Evolutionary conservation across 2,329 filamentous ascomycete species (phyloP).

Genomic region (Ophiosphaerella korrae): DNA sequence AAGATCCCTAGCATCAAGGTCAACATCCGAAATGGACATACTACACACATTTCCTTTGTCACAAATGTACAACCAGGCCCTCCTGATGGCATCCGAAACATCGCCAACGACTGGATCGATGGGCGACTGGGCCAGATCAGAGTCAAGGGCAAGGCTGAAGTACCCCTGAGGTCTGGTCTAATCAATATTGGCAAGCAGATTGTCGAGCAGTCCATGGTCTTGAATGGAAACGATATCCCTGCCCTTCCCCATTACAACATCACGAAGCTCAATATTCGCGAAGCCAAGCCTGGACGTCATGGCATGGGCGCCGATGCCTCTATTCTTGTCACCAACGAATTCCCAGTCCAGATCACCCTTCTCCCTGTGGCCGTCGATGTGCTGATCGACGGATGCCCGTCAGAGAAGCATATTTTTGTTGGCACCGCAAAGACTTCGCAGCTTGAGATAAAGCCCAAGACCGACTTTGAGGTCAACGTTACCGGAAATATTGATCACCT

Average conservation of each 20-base stretch:
- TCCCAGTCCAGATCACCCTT: slow-evolving; percentile 75
- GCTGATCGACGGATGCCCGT: slow-evolving; percentile 79
- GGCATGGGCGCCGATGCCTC: slow-evolving; percentile 83
- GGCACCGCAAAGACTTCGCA: slow-evolving; percentile 74
- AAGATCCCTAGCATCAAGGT: slow-evolving; percentile 76
- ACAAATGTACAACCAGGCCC: slow-evolving; percentile 77
- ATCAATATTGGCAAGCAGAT: slow-evolving; percentile 78
- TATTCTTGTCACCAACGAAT: slow-evolving; percentile 73
- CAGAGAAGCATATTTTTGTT: slow-evolving; percentile 76
- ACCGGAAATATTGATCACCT: slow-evolving; percentile 74
- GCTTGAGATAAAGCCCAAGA: slow-evolving; percentile 70
- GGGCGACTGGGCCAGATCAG: slow-evolving; percentile 74
- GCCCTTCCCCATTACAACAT: slow-evolving; percentile 82
- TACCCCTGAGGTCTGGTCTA: slow-evolving; percentile 79
- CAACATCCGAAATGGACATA: slow-evolving; percentile 76
- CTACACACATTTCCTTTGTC: slow-evolving; percentile 78
- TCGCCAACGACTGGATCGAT: slow-evolving; percentile 88
- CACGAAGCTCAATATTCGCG: slow-evolving; percentile 76
- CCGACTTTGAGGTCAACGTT: slow-evolving; percentile 71
- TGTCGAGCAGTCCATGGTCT: slow-evolving; percentile 73
- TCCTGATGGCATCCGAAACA: slow-evolving; percentile 73
- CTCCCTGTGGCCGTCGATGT: slow-evolving; percentile 85
- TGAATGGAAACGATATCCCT: slow-evolving; percentile 78
- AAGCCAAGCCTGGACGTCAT: slow-evolving; percentile 63
- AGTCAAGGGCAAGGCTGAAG: slow-evolving; percentile 73